A percentile compares a stretch with the other conserved stretches of the same genome.
These are phyloP conservation scores for Lactarius akahatsu DNA, from an alignment of 768 basidiomycete genomes.

Conservation along the genomic window DNA sequence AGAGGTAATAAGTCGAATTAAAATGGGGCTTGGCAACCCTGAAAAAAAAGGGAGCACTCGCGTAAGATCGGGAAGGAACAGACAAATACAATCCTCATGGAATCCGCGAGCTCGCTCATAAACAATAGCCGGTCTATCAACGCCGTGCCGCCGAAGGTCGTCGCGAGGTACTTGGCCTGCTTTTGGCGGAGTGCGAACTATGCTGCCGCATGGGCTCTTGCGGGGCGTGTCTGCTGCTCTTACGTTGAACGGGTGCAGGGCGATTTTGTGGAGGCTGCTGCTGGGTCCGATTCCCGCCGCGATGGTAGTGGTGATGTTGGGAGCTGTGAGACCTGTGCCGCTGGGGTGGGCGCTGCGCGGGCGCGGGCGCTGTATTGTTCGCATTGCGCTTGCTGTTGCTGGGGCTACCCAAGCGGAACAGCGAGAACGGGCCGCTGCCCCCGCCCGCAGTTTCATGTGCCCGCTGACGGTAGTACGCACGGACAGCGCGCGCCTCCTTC, in stretches of 20 bases:
- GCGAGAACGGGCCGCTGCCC: slow-evolving; percentile 12
- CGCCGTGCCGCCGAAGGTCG: slow-evolving; percentile 19
- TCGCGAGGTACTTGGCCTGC: slow-evolving; percentile 18
- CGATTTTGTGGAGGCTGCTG: not conserved
- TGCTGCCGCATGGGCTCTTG: slow-evolving; percentile 13
- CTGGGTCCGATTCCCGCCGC: slow-evolving; percentile 3
- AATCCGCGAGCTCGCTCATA: slow-evolving; percentile 2
- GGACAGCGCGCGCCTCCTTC: slow-evolving; percentile 25
- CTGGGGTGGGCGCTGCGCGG: not conserved
- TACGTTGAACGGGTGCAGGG: slow-evolving; percentile 11
- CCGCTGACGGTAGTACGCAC: slow-evolving; percentile 8
- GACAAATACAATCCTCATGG: slow-evolving; percentile 18
- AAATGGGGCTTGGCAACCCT: not conserved
- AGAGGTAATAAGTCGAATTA: slow-evolving; percentile 18
- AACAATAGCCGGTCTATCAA: slow-evolving; percentile 4
- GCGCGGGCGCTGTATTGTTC: not conserved
- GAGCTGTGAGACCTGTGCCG: slow-evolving; percentile 11
- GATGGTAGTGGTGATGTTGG: slow-evolving; percentile 7
- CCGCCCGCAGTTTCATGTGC: not conserved
- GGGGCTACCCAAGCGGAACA: slow-evolving; percentile 15
- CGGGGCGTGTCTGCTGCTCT: slow-evolving; percentile 4
- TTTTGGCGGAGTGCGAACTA: slow-evolving; percentile 17
- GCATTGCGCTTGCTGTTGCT: not conserved
- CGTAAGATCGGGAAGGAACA: slow-evolving; percentile 10
- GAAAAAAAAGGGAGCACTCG: not conserved